A percentile compares a stretch with the other conserved stretches of the same genome.
phyloP scores from a whole-genome alignment of 805 yeast genomes.

The Saturnispora bothae region DNA sequence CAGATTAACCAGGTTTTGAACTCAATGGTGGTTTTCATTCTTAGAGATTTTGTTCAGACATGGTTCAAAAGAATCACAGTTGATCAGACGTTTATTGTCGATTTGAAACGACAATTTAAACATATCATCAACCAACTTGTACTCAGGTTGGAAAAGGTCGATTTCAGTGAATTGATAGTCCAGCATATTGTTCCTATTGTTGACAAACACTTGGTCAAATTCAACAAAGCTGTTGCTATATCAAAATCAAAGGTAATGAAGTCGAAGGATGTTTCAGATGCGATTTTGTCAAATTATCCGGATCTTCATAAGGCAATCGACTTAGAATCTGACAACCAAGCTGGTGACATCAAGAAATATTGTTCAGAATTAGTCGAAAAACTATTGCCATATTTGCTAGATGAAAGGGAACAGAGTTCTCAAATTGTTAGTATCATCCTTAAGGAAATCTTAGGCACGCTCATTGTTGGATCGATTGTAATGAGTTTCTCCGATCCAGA shows the following conservation, averaged over 20 bases:
- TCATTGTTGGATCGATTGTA: conserved; percentile 42
- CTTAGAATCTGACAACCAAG: conserved; percentile 26
- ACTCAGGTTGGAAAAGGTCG: conserved; percentile 32
- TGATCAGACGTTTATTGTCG: conserved; percentile 30
- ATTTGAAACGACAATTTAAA: conserved; percentile 35
- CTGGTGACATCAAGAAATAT: conserved; percentile 38
- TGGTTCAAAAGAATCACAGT: conserved; percentile 45
- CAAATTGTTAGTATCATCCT: conserved; percentile 39
- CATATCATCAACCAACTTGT: conserved; percentile 33
- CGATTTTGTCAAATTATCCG: conserved; percentile 32
- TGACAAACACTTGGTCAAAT: conserved; percentile 51
- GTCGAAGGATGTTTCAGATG: conserved; percentile 25
- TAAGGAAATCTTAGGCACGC: conserved; percentile 52
- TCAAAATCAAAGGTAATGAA: conserved; percentile 22
- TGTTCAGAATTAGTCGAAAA: conserved; percentile 32
- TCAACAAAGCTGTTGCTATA: conserved; percentile 32
- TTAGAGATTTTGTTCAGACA: conserved; percentile 42
- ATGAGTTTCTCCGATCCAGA: conserved; percentile 59
- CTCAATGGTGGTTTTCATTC: conserved; percentile 36
- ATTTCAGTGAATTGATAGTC: conserved; percentile 48
- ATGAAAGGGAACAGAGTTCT: conserved; percentile 36
- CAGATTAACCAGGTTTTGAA: conserved; percentile 43
- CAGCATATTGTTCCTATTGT: conserved; percentile 51
- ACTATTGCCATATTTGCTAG: conserved; percentile 41
- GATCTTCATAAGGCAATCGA: conserved; percentile 50